phyloP scores from a whole-genome alignment of 352 stramenopile species.

The Aphanomyces cochlioides region DNA sequence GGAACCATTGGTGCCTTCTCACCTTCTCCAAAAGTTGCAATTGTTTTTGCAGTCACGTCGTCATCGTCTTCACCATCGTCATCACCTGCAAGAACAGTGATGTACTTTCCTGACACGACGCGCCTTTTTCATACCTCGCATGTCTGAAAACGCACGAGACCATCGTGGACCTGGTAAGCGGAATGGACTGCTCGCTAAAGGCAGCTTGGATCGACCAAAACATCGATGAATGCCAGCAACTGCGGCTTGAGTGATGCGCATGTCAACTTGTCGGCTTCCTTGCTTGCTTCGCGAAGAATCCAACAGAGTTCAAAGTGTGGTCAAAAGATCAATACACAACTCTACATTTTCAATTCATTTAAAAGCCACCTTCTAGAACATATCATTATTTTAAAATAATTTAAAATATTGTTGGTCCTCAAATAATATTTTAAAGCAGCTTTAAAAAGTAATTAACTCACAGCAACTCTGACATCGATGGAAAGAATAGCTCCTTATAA shows the following conservation, averaged over 20 bases:
- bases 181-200: not conserved
- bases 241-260: constrained; percentile 12
- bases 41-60: constrained; percentile 8
- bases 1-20: constrained; percentile 32
- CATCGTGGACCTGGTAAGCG: constrained; percentile 10
- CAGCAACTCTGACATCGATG: no score
- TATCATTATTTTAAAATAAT: no score
- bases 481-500: no score
- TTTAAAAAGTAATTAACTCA: no score
- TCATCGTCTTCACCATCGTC: constrained; percentile 21
- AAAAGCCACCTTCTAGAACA: no score
- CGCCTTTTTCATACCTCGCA: constrained; percentile 6
- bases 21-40: constrained; percentile 28
- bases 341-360: no score
- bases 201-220: constrained; percentile 7
- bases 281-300: constrained; percentile 14
- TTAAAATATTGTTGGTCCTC: no score
- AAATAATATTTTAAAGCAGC: no score
- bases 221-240: constrained; percentile 21
- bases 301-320: constrained; percentile 16
- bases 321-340: not conserved
- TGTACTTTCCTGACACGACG: not conserved
- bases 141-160: constrained; percentile 19
- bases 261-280: not conserved
- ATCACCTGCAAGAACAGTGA: constrained; percentile 1